Base-by-base conservation (phyloP, 2,329 filamentous ascomycete species). In the Fusarium sp. region DNA sequence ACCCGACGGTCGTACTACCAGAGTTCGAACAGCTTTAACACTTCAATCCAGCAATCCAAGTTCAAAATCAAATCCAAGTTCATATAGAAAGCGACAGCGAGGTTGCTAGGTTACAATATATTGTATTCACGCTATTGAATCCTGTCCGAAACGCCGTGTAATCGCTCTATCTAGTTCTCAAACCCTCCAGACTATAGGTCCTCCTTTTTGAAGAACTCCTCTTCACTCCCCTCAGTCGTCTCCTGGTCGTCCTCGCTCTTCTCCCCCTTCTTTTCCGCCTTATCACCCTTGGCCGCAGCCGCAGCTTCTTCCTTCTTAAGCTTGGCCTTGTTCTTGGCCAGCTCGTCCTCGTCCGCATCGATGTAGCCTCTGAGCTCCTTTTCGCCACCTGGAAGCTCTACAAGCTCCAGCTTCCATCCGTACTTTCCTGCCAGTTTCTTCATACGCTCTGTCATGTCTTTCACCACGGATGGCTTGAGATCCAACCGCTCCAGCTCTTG, bases 361-460 rank as follows among this genome's bases (percentile, higher is more conserved):
- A 94, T 83, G 38, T 91, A 85, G 0, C 89, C 91, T 40, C 89
- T 80, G 36, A 94, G 85, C 72, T 92, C 89, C 60, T 77, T 71
- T 5, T 81, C 78, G 22, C 85, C 82, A 2, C 61, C 67, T 1
- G 88, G 85, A 10, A 86, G 81, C 70, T 95, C 90, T 1, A 95
- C 85, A 12, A 95, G 81, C 75, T 95, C 91, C 57, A 97, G 79
- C 69, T 88, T 90, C 92, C 93, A 97, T 13, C 87, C 87, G 64
- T 88, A 85, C 7, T 89, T 87, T 3, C 87, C 85, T 0, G 91
- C 91, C 36, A 91, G 72, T 68, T 87, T 84, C 72, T 91, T 83
- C 55, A 96, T 76, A 71, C 91, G 81, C 61, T 87, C 83, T 69
- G 85, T 85, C 72, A 96, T 80, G 41, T 87, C 81, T 67, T 93